Evolutionary conservation across 163 green algal species (phyloP), one percentile per base, ranked within the genome.

Genomic region (Scenedesmus sp.): DNA sequence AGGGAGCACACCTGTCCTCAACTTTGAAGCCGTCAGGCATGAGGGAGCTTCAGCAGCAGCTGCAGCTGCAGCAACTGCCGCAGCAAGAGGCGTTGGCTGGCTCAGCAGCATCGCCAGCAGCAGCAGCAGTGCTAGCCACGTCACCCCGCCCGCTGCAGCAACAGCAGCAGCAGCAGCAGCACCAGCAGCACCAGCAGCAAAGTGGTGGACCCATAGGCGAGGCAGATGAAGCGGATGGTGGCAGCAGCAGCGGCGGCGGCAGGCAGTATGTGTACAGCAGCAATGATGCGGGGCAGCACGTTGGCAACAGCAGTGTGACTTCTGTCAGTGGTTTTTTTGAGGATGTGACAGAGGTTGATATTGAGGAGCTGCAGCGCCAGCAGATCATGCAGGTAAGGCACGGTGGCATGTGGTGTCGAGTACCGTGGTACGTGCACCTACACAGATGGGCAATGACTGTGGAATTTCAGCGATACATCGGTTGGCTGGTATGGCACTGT

Each of bases 281-380:
- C 12, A 6, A 3, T n/a, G 40, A n/a, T 81, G 59, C 10, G 0
- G 70, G 53, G 56, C 73, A 53, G 37, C 73, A 65, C 43, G 16
- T 20, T 16, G 42, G 42, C 46, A 85, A 22, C 79, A 85, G 42
- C 49, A 51, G 42, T 4, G 43, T 51, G 15, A 22, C 46, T 0
- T 33, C 43, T 65, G 40, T 83, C 0, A 49, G 53, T 15, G 37
- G 37, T 37, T 49, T 83, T 22, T 49, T 49, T 83, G 73, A 49
- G 73, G 20, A 53, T 13, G 79, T 49, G 0, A 33, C 30, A 20
- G 81, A 86, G 33, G 46, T n/a, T 33, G 83, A 88, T 2, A 37
- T 88, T 10, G 83, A 88, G 20, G 56, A 73, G 56, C 83, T 88
- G 83, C 83, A 88, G 83, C 83, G 51, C 10, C 33, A 88, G 83